Conservation (phyloP, 2,329 filamentous ascomycete species). For the Penicillium brevicompactum region DNA sequence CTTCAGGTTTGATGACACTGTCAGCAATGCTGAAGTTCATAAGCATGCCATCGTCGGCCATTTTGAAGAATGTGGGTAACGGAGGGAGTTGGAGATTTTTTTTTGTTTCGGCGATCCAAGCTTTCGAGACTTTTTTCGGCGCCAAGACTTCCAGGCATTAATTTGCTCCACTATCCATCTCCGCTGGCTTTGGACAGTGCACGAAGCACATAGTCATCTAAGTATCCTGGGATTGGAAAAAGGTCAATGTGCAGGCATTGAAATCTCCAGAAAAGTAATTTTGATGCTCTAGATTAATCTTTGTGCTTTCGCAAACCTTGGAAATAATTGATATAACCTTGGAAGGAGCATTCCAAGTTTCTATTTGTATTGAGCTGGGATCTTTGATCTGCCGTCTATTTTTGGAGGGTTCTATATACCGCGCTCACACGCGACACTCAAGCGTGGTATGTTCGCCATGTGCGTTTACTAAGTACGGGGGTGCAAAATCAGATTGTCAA, state of each 20-base stretch:
- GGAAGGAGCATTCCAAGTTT: too few relatives aligned
- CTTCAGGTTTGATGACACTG: slow-evolving; percentile 61
- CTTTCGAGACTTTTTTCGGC: slow-evolving; percentile 28
- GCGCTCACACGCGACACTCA: neutral
- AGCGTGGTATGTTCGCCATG: neutral
- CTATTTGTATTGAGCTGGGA: slow-evolving; percentile 3
- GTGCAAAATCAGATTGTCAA: slow-evolving; percentile 84
- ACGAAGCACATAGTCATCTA: too few relatives aligned
- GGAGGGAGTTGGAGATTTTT: slow-evolving; percentile 5
- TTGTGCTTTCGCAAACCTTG: too few relatives aligned
- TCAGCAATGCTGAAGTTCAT: slow-evolving; percentile 85
- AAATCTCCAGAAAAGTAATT: too few relatives aligned
- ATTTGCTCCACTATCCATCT: slow-evolving; percentile 35
- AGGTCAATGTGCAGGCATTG: too few relatives aligned
- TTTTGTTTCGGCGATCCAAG: slow-evolving; percentile 13
- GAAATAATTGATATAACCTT: too few relatives aligned
- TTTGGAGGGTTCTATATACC: neutral
- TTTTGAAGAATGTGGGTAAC: slow-evolving; percentile 41
- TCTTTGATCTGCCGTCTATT: neutral
- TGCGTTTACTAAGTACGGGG: slow-evolving; percentile 23
- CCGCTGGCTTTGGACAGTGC: neutral
- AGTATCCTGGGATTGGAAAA: too few relatives aligned
- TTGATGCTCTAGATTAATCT: too few relatives aligned
- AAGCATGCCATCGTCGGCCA: slow-evolving; percentile 95
- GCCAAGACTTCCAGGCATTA: slow-evolving; percentile 26